Conservation (phyloP, 2,329 filamentous ascomycete species). For the Fusarium annulatum region DNA sequence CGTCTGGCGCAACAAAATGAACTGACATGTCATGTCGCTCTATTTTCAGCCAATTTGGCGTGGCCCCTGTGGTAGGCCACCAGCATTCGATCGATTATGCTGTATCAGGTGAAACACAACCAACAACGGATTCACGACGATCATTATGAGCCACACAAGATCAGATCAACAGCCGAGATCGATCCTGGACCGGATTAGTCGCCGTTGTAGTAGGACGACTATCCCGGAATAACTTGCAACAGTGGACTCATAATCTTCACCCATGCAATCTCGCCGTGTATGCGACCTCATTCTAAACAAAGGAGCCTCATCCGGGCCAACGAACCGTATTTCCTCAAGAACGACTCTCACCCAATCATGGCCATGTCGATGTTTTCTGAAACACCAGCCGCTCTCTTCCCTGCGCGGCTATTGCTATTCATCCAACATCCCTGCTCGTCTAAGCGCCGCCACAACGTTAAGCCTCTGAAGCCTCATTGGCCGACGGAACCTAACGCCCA, state of each 20-base stretch:
- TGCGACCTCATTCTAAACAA: slow-evolving; percentile 43
- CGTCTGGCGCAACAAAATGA: slow-evolving; percentile 57
- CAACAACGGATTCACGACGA: slow-evolving; percentile 10
- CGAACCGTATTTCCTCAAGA: slow-evolving; percentile 22
- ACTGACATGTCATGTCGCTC: slow-evolving; percentile 46
- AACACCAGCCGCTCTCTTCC: slow-evolving; percentile 27
- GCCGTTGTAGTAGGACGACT: slow-evolving; percentile 17
- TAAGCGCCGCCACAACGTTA: slow-evolving; percentile 32
- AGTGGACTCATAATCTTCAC: slow-evolving; percentile 20
- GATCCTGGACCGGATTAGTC: slow-evolving; percentile 15
- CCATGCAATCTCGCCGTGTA: slow-evolving; percentile 45
- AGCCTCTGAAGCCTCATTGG: slow-evolving; percentile 24
- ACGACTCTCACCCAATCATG: slow-evolving; percentile 37
- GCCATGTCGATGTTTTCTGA: slow-evolving; percentile 14
- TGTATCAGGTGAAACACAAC: slow-evolving; percentile 31
- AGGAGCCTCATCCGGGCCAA: slow-evolving; percentile 32
- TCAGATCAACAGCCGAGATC: slow-evolving; percentile 3
- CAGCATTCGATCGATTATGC: slow-evolving; percentile 28
- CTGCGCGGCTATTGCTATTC: slow-evolving; percentile 37
- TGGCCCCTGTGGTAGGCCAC: slow-evolving; percentile 2
- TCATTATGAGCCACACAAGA: slow-evolving; percentile 8
- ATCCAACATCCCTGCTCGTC: slow-evolving; percentile 23
- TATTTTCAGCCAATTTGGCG: slow-evolving; percentile 23
- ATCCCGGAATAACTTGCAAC: slow-evolving; percentile 22
- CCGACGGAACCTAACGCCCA: background rate